These are phyloP conservation scores for Nasturtium officinale DNA, from an alignment of 345 rosid genomes.

Conservation along the genomic window DNA sequence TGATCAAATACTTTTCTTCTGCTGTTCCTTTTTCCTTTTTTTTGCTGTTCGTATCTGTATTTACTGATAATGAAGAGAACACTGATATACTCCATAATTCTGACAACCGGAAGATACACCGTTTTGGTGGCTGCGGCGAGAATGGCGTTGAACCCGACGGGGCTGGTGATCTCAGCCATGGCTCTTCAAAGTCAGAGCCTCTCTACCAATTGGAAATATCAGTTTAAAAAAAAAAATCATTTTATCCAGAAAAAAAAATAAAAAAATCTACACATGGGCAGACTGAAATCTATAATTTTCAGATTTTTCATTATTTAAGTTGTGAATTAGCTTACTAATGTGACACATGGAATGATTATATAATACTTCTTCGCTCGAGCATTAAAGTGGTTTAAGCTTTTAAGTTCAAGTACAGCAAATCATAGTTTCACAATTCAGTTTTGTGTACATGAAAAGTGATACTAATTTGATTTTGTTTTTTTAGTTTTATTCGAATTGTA, in stretches of 20 bases:
- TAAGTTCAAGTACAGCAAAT: background rate
- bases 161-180: slow-evolving; percentile 70
- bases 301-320: background rate
- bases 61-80: slow-evolving; percentile 63
- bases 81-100: too few species aligned
- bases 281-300: too few species aligned
- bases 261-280: too few species aligned
- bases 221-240: background rate
- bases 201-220: slow-evolving; percentile 7
- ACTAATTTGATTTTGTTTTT: background rate
- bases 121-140: slow-evolving; percentile 41
- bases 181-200: slow-evolving; percentile 29
- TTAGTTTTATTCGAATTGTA: background rate
- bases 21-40: slow-evolving; percentile 82
- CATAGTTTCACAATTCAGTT: background rate
- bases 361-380: background rate
- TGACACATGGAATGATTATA: background rate
- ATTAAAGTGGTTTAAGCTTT: background rate
- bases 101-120: slow-evolving; percentile 78
- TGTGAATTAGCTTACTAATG: background rate
- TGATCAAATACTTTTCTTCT: slow-evolving; percentile 72
- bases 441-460: background rate
- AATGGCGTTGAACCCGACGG: slow-evolving; percentile 47
- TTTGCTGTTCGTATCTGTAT: slow-evolving; percentile 79
- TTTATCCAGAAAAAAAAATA: slow-evolving; percentile 22